Base-by-base conservation (phyloP, 345 rosid species). In the Cardamine resedifolia region DNA sequence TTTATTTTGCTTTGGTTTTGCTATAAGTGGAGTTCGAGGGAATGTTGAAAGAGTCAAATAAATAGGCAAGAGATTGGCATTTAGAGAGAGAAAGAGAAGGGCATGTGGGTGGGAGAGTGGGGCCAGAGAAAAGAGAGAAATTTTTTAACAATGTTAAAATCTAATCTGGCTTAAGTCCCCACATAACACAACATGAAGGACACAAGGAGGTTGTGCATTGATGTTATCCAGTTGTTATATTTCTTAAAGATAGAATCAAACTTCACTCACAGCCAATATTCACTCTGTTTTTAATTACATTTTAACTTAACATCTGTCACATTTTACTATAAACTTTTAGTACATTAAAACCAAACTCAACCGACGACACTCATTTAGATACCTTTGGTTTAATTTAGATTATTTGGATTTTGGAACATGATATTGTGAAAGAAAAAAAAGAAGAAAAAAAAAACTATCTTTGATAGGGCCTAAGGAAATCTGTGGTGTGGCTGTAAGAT, bases 11-110 rank as follows among this genome's bases (percentile, higher is more conserved):
- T n/a, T n/a, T n/a, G n/a, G n/a, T n/a, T 39, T 72, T 10, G 71
- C 38, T 50, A 59, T 34, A 49, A 76, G 61, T 63, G 75, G 75
- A 76, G 75, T 70, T 70, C 10, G 61, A 75, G 66, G 53, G 71
- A 76, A 76, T 49, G 71, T 76, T 76, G 79, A 64, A 70, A 64
- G 75, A 23, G 79, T 76, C 79, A 70, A 56, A 76, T 76, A 76
- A 36, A 76, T 76, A 76, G 79, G 66, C 71, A 38, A 62, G 34
- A 21, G 48, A 63, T 27, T 34, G 36, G 34, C 52, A 18, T 33
- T 62, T 15, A 44, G 60, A 71, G 38, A 43, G 31, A 68, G 71
- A 34, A 55, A 24, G 72, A 64, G 59, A 33, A 38, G 75, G 38
- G 71, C 79, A 76, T 76, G 75, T 76, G 79, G 75, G 71, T 63